A percentile compares a stretch with the other conserved stretches of the same genome.
Conservation (phyloP, 2,329 filamentous ascomycete genomes). For the Fusarium sp. region DNA sequence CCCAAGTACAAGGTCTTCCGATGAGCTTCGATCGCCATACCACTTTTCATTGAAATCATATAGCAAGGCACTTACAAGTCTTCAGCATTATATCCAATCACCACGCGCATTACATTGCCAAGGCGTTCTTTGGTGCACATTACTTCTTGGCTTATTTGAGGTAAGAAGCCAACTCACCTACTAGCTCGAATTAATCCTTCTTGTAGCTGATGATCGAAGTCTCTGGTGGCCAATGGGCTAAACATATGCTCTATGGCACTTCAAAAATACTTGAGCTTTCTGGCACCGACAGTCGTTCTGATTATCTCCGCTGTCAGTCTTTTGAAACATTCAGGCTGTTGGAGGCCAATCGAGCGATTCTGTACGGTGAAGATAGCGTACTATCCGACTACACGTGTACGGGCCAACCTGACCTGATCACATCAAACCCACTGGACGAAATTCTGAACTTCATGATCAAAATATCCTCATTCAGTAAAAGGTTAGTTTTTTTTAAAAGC, state of each 20-base stretch:
- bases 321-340: conserved; percentile 36
- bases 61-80: conserved; percentile 25
- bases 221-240: conserved; percentile 40
- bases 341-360: conserved; percentile 40
- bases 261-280: conserved; percentile 33
- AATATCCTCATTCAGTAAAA: conserved; percentile 35
- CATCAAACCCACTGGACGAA: not conserved
- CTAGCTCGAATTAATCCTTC: not conserved
- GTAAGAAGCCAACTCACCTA: conserved; percentile 2
- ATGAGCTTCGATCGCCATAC: not conserved
- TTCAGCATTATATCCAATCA: conserved; percentile 17
- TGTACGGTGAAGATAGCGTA: conserved; percentile 40
- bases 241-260: conserved; percentile 45
- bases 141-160: conserved; percentile 44
- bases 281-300: not conserved
- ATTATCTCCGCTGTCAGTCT: conserved; percentile 19
- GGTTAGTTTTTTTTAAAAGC: not conserved
- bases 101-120: not conserved
- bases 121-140: conserved; percentile 41
- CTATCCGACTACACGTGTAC: conserved; percentile 1
- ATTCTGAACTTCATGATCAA: conserved; percentile 20
- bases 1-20: not conserved
- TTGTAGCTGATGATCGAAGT: conserved; percentile 41
- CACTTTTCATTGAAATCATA: conserved; percentile 32
- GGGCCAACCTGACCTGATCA: not conserved